Conservation (phyloP, 352 stramenopile species). For the Pythium insidiosum region DNA sequence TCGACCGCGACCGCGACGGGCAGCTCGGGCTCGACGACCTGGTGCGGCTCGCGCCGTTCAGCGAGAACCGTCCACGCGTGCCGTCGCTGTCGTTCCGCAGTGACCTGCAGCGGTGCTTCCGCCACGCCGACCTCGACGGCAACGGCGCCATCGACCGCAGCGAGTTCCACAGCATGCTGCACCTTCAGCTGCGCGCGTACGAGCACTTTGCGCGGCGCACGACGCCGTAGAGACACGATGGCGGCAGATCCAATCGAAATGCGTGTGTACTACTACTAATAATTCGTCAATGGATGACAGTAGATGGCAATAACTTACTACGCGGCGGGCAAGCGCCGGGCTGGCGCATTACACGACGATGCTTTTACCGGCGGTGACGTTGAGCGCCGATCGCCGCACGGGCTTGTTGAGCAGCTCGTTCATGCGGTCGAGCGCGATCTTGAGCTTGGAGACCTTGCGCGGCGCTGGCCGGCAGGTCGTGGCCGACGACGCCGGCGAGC, state of each 20-base stretch:
- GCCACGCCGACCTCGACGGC: constrained; percentile 29
- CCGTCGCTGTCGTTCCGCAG: constrained; percentile 37
- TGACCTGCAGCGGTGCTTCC: constrained; percentile 54
- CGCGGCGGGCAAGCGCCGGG: too few species aligned
- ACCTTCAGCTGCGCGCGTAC: constrained; percentile 33
- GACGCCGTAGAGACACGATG: too few species aligned
- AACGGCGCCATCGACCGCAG: constrained; percentile 25
- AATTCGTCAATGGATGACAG: constrained; percentile 3
- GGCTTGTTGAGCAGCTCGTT: constrained; percentile 69
- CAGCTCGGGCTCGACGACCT: constrained; percentile 38
- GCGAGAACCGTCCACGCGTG: not conserved
- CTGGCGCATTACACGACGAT: constrained; percentile 52
- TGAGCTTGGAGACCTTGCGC: constrained; percentile 61
- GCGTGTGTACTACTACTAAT: not conserved
- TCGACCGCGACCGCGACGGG: constrained; percentile 48
- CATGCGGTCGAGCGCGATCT: constrained; percentile 52
- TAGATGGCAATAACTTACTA: too few species aligned
- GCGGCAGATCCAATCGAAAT: too few species aligned
- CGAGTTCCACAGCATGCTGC: constrained; percentile 49
- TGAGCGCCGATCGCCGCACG: constrained; percentile 59
- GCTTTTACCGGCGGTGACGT: constrained; percentile 49
- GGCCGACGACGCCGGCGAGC: not conserved
- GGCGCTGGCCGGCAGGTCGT: constrained; percentile 17
- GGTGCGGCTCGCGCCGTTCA: constrained; percentile 32
- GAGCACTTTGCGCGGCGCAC: constrained; percentile 39